A percentile compares a stretch with the other conserved stretches of the same genome.
phyloP scores from a whole-genome alignment of 495 filamentous ascomycete species.

The Xylaria grammica region DNA sequence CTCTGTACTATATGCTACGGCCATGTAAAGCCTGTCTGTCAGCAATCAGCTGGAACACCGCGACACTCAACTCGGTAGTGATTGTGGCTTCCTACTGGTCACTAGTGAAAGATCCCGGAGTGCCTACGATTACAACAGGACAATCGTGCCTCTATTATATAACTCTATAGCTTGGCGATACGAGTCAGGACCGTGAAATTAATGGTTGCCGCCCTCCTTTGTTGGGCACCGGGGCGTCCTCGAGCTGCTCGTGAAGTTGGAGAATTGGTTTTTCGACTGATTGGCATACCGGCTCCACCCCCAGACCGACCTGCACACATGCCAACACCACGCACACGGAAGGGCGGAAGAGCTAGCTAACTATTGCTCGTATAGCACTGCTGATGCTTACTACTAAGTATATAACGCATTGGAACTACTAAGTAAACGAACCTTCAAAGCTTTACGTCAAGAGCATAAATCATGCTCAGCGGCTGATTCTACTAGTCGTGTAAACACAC shows the following conservation, averaged over 20 bases:
- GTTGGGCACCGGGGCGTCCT: background rate
- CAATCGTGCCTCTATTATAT: background rate
- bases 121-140: background rate
- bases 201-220: background rate
- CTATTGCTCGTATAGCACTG: background rate
- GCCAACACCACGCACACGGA: background rate
- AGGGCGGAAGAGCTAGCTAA: background rate
- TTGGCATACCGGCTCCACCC: conserved; percentile 13
- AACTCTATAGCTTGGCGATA: background rate
- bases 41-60: conserved; percentile 1
- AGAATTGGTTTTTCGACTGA: background rate
- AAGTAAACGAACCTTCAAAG: background rate
- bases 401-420: background rate
- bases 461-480: background rate
- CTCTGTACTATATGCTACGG: background rate
- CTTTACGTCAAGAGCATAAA: background rate
- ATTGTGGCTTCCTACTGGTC: conserved; percentile 5
- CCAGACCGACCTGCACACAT: conserved; percentile 10
- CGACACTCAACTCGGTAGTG: conserved; percentile 1
- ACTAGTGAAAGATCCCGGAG: background rate
- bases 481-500: background rate
- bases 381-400: background rate
- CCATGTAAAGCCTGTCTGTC: conserved; percentile 2
- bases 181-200: background rate
- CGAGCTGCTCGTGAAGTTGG: background rate